phyloP scores from a whole-genome alignment of 179 eudicot genomes.

The Spergularia azorica region DNA sequence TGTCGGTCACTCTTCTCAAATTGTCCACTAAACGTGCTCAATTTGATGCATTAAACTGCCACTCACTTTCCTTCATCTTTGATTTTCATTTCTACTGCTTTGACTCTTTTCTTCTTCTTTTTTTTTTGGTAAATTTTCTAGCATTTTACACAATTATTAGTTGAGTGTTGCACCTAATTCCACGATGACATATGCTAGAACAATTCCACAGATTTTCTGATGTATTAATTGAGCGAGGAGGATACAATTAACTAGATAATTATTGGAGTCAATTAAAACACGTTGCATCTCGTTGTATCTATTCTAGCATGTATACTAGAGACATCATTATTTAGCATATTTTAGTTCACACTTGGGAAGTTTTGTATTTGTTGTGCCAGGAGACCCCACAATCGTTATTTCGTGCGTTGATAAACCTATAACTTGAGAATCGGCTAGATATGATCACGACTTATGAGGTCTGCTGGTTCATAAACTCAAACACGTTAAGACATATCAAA shows the following conservation, averaged over 20 bases:
- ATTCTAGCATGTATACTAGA: too few relatives aligned
- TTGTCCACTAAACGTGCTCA: constrained; percentile 16
- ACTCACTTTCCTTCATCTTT: constrained; percentile 7
- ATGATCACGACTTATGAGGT: too few relatives aligned
- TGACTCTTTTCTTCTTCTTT: neutral
- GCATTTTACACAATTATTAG: neutral
- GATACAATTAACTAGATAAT: neutral
- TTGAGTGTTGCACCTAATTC: constrained; percentile 11
- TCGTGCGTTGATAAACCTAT: too few relatives aligned
- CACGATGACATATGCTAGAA: neutral
- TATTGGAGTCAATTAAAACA: neutral
- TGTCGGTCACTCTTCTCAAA: constrained; percentile 31
- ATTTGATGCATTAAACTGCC: neutral
- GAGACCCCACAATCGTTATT: too few relatives aligned
- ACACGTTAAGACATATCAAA: too few relatives aligned
- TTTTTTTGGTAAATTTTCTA: too few relatives aligned
- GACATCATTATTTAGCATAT: too few relatives aligned
- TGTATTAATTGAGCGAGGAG: neutral
- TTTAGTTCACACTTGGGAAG: too few relatives aligned
- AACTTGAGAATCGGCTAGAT: too few relatives aligned
- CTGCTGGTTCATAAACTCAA: too few relatives aligned
- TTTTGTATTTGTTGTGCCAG: too few relatives aligned
- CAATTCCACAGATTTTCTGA: neutral
- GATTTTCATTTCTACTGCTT: neutral
- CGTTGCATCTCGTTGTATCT: neutral